Evolutionary conservation across 139 green algal genomes (phyloP).

Genomic region (Coelastrella sp.): DNA sequence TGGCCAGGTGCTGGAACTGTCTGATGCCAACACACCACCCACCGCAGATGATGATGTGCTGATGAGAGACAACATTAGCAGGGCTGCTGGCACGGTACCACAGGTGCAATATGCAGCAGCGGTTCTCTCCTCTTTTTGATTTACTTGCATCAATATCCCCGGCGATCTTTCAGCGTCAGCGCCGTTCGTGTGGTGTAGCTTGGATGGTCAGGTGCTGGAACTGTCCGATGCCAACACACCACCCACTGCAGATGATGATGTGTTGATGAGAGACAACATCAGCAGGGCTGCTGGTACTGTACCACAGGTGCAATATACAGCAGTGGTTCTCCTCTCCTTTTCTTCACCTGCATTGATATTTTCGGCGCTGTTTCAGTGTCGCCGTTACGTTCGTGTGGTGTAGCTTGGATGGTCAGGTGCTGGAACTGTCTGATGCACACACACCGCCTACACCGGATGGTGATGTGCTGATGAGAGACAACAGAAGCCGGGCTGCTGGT

Average conservation of each 20-base stretch:
- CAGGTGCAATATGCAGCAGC: no score
- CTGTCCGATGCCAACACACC: conserved; percentile 40
- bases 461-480: conserved; percentile 54
- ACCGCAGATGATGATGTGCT: conserved; percentile 51
- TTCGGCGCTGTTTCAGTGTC: no score
- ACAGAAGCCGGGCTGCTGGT: conserved; percentile 41
- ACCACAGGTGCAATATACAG: no score
- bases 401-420: conserved; percentile 51
- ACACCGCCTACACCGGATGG: conserved; percentile 24
- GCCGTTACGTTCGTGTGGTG: no score
- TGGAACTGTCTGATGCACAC: conserved; percentile 47
- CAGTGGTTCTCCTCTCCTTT: no score
- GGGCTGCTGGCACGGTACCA: conserved; percentile 2
- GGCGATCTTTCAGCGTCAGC: no score
- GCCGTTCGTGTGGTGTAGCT: conserved; percentile 51
- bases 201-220: conserved; percentile 53
- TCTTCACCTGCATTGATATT: no score
- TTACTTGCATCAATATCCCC: no score
- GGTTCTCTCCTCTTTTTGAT: no score
- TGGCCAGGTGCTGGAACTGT: conserved; percentile 52
- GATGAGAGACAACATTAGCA: conserved; percentile 55
- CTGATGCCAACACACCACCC: conserved; percentile 16
- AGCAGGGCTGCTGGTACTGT: conserved; percentile 36
- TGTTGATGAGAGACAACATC: conserved; percentile 57
- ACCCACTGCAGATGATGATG: conserved; percentile 39